These are phyloP conservation scores for Penstemon barbatus DNA, from an alignment of 257 asterid genomes.

Conservation along the genomic window DNA sequence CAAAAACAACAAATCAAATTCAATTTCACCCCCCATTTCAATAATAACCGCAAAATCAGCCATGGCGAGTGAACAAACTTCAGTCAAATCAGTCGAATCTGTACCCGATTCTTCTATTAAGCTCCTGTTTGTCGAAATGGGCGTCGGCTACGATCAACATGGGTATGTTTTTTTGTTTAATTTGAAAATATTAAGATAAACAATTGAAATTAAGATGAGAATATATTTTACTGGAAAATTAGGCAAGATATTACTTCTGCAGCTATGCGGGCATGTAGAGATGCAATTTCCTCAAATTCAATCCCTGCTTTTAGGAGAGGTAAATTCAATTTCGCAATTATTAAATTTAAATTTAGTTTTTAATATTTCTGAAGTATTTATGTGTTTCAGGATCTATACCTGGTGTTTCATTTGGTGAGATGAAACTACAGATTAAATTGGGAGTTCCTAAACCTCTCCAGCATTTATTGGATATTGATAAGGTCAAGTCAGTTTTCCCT, in stretches of 20 bases:
- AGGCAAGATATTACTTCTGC: conserved; percentile 85
- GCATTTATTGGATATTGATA: conserved; percentile 61
- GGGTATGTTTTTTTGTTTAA: conserved; percentile 45
- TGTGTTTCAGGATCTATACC: conserved; percentile 67
- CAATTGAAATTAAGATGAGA: too few species aligned
- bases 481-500: conserved; percentile 87
- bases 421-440: conserved; percentile 87
- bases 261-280: conserved; percentile 85
- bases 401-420: conserved; percentile 81
- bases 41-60: conserved; percentile 27
- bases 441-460: conserved; percentile 84
- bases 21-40: conserved; percentile 27
- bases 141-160: conserved; percentile 95
- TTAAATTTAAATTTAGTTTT: too few species aligned
- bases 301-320: conserved; percentile 90
- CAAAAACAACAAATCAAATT: not conserved
- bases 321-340: conserved; percentile 12
- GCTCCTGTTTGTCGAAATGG: conserved; percentile 92
- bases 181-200: too few species aligned
- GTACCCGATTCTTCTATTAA: conserved; percentile 73
- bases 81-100: conserved; percentile 26
- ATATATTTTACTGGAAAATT: conserved; percentile 14
- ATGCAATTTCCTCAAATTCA: conserved; percentile 88
- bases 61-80: conserved; percentile 47
- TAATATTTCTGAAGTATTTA: not conserved